Evolutionary conservation across 192 early-diverging fungal species (phyloP).

Genomic region (Funneliformis mosseae): DNA sequence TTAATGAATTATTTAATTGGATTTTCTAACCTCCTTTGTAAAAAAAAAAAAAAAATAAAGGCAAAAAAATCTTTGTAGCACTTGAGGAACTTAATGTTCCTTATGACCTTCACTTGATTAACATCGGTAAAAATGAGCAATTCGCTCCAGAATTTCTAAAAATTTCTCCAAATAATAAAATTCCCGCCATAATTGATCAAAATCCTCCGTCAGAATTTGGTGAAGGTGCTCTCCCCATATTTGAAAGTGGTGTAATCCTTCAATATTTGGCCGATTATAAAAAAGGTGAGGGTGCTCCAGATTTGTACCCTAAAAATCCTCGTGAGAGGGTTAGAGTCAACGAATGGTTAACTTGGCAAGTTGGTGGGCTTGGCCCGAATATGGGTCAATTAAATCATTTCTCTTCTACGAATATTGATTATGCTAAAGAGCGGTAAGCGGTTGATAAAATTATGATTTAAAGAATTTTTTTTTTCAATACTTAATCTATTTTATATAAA

Average conservation of each 20-base stretch:
- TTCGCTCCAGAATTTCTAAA: not conserved
- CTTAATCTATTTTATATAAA: not conserved
- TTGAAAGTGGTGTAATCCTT: not conserved
- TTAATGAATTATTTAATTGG: no score
- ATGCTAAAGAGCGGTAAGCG: not conserved
- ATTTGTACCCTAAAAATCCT: not conserved
- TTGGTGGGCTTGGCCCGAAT: not conserved
- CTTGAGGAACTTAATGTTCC: not conserved
- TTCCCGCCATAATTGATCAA: not conserved
- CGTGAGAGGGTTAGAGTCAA: not conserved
- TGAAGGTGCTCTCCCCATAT: not conserved
- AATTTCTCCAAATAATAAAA: not conserved
- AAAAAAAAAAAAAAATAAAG: not conserved
- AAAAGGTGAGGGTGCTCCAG: not conserved
- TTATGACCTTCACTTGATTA: not conserved
- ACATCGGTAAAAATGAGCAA: not conserved
- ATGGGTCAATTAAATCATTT: not conserved
- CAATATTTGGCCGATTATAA: not conserved
- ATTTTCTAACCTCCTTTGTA: not conserved
- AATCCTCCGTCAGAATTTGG: not conserved
- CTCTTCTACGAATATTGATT: not conserved
- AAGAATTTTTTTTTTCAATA: no score
- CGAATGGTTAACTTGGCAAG: not conserved
- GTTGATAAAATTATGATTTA: no score
- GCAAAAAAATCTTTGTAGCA: not conserved